These are phyloP conservation scores for Myxozyma monticola DNA, from an alignment of 805 yeast genomes.

Conservation along the genomic window DNA sequence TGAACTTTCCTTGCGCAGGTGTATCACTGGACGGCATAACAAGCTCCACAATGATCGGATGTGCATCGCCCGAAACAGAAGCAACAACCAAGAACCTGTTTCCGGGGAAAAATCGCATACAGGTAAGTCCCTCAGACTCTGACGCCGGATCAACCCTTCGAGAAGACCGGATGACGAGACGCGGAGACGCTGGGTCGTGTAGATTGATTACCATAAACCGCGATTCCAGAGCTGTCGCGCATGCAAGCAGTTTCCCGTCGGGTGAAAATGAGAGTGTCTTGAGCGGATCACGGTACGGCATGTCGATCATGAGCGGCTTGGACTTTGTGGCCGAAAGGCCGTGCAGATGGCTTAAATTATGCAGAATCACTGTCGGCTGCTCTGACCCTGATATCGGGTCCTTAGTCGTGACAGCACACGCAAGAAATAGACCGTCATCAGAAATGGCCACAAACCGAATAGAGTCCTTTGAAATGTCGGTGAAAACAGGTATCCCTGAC, in stretches of 20 bases:
- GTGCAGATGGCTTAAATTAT: conserved; percentile 34
- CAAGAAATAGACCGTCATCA: conserved; percentile 61
- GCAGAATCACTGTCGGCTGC: conserved; percentile 72
- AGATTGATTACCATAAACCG: conserved; percentile 75
- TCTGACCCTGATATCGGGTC: conserved; percentile 68
- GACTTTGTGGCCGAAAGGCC: conserved; percentile 36
- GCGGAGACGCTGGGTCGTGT: conserved; percentile 61
- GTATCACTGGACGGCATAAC: conserved; percentile 42
- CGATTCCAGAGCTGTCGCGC: conserved; percentile 76
- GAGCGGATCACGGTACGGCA: conserved; percentile 86
- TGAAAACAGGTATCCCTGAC: conserved; percentile 64
- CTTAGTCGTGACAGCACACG: conserved; percentile 80
- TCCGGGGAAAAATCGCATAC: conserved; percentile 69
- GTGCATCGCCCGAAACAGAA: conserved; percentile 61
- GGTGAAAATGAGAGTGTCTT: conserved; percentile 70
- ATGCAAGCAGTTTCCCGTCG: conserved; percentile 67
- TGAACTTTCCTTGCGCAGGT: conserved; percentile 4
- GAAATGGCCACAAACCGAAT: conserved; percentile 77
- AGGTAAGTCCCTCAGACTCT: conserved; percentile 89
- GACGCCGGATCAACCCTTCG: conserved; percentile 62
- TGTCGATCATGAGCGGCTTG: conserved; percentile 68
- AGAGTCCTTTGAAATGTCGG: conserved; percentile 69
- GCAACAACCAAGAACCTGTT: conserved; percentile 54
- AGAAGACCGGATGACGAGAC: conserved; percentile 66
- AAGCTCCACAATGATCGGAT: conserved; percentile 68